Evolutionary conservation across 2,329 filamentous ascomycete species (phyloP).

Genomic region (Lasiodiplodia hormozganensis): DNA sequence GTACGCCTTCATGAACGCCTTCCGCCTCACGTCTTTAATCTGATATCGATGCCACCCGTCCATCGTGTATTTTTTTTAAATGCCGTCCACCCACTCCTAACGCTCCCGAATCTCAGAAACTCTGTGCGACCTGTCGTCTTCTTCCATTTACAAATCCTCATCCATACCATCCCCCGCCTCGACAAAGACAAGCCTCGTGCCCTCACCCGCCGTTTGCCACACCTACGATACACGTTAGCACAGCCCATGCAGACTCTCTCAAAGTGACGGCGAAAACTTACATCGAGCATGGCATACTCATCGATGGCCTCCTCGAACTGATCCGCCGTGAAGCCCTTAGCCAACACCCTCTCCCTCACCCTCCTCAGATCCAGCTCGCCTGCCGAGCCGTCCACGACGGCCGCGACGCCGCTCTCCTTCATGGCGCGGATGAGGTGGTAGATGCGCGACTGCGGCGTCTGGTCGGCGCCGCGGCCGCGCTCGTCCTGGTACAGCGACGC

Average conservation of each 20-base stretch:
- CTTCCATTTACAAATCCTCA: slow-evolving; percentile 32
- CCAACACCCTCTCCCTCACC: slow-evolving; percentile 89
- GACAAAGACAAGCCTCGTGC: slow-evolving; percentile 62
- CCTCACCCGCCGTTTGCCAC: slow-evolving; percentile 63
- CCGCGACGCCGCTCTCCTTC: slow-evolving; percentile 81
- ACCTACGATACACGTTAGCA: slow-evolving; percentile 51
- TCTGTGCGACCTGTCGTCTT: background rate
- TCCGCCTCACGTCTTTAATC: background rate
- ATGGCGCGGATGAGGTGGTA: slow-evolving; percentile 93
- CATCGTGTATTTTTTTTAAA: slow-evolving; percentile 1
- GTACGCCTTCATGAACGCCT: slow-evolving; percentile 8
- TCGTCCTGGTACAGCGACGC: slow-evolving; percentile 82
- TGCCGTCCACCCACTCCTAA: too few species aligned
- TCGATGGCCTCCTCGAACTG: slow-evolving; percentile 87
- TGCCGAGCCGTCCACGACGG: slow-evolving; percentile 74
- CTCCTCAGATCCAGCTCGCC: slow-evolving; percentile 85
- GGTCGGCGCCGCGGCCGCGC: slow-evolving; percentile 65
- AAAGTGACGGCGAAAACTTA: slow-evolving; percentile 62
- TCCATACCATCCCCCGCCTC: slow-evolving; percentile 55
- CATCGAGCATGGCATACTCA: slow-evolving; percentile 87
- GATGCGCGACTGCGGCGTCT: slow-evolving; percentile 86
- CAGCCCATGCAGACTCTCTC: too few species aligned
- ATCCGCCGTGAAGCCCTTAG: slow-evolving; percentile 95
- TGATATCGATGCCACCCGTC: background rate
- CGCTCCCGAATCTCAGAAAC: too few species aligned